These are phyloP conservation scores for Mediolabrus comicus DNA, from an alignment of 108 stramenopile species.

Conservation along the genomic window DNA sequence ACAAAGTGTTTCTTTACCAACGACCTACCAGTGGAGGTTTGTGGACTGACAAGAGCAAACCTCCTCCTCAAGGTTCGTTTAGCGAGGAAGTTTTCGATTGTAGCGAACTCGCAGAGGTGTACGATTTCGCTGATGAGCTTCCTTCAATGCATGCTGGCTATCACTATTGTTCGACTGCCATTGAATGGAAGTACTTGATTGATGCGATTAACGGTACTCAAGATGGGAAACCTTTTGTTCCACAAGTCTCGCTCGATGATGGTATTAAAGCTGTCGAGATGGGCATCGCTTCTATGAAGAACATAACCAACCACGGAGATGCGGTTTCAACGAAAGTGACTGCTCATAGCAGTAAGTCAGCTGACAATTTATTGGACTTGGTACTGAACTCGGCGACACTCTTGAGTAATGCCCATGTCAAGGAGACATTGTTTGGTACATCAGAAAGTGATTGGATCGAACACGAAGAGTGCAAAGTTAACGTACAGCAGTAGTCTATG, in stretches of 20 bases:
- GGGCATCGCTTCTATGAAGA: slow-evolving; percentile 56
- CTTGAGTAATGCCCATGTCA: slow-evolving; percentile 5
- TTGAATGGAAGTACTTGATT: slow-evolving; percentile 72
- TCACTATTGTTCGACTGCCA: slow-evolving; percentile 79
- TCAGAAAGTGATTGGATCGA: no score
- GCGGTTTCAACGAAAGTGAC: slow-evolving; percentile 15
- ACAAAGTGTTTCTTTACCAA: slow-evolving; percentile 76
- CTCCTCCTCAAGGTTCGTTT: slow-evolving; percentile 67
- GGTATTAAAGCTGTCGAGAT: slow-evolving; percentile 81
- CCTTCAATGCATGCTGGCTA: slow-evolving; percentile 75
- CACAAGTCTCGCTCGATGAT: slow-evolving; percentile 71
- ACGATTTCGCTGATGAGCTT: slow-evolving; percentile 57
- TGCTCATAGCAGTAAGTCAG: slow-evolving; percentile 20
- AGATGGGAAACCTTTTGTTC: slow-evolving; percentile 47
- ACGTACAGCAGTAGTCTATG: background rate
- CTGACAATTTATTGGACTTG: slow-evolving; percentile 36
- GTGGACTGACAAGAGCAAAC: slow-evolving; percentile 73
- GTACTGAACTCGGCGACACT: slow-evolving; percentile 18
- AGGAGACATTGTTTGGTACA: slow-evolving; percentile 20
- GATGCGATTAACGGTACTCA: slow-evolving; percentile 53
- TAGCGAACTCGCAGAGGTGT: slow-evolving; percentile 63
- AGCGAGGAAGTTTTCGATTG: slow-evolving; percentile 68
- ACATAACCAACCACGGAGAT: slow-evolving; percentile 17
- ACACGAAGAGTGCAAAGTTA: slow-evolving; percentile 24
- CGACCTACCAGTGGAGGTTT: slow-evolving; percentile 46